Evolutionary conservation across 108 stramenopile genomes (phyloP).

Genomic region (Epipyxis sp.): DNA sequence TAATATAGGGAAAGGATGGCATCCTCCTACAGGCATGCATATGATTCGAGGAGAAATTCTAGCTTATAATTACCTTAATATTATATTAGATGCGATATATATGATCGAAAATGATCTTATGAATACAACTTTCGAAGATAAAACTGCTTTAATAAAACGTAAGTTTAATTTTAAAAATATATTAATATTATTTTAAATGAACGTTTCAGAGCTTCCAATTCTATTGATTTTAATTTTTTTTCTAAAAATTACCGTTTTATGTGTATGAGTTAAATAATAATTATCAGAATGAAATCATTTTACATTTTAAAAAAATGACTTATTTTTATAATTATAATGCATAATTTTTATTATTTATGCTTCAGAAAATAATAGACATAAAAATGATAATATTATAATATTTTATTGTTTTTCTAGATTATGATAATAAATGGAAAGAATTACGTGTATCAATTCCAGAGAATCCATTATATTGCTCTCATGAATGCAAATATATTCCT

Average conservation of each 20-base stretch:
- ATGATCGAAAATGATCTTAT: not conserved
- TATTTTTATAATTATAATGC: too few relatives aligned
- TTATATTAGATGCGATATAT: not conserved
- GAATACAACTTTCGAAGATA: not conserved
- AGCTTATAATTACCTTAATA: not conserved
- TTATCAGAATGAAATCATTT: too few relatives aligned
- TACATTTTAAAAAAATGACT: too few relatives aligned
- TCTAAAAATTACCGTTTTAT: too few relatives aligned
- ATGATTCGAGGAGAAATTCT: not conserved
- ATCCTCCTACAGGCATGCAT: constrained; percentile 18
- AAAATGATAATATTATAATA: too few relatives aligned
- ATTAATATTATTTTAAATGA: not conserved
- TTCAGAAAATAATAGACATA: too few relatives aligned
- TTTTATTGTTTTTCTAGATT: not conserved
- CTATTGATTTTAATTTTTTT: too few relatives aligned
- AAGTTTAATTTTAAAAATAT: not conserved
- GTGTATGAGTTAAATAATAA: too few relatives aligned
- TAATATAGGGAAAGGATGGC: not conserved
- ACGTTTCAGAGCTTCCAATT: not conserved
- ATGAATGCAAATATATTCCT: not conserved
- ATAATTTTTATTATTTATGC: too few relatives aligned
- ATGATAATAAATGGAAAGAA: not conserved
- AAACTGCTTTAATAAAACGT: not conserved
- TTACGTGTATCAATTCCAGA: not conserved
- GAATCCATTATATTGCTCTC: not conserved